Evolutionary conservation across 192 early-diverging fungal species (phyloP), one percentile per base, ranked within the genome.

Genomic region (Anaeromyces robustus): DNA sequence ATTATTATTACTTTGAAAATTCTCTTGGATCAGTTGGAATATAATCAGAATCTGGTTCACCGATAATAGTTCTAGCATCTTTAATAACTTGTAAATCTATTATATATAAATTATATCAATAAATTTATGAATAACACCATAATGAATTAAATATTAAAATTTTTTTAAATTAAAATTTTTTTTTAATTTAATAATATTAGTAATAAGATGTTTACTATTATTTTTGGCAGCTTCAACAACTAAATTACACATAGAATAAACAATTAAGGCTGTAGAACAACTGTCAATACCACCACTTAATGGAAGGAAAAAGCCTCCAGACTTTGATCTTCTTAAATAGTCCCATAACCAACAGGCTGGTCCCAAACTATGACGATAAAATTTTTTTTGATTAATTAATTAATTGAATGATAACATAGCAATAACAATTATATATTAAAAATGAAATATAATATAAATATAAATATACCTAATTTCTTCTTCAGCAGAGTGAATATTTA

Each of bases 301-400:
- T 26, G 97, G 97, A 79, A 99, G 86, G 82, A 99, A 99, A 87
- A 92, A 98, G 1, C 97, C 97, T 13, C 90, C 90, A 18, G 90
- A 89, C 77, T 94, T 93, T 30, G 97, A 96, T 29, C 98, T 87
- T 13, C 98, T 89, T 39, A 99, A 87, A 82, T 99, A 99, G 84
- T 99, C 98, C 98, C 98, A 99, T 29, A 99, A 89, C 98, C 98
- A 99, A 88, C 98, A 98, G 3, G 97, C 96, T 29, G 97, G 97
- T 22, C 97, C 96, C 78, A 94, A 82, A 17, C 89, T 92, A 78
- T 31, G 30, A 22, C 3, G 26, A 7, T 80, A 29, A 30, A 77
- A 30, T 30, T 7, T 7, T 7, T n/a, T n/a, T n/a, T n/a, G n/a
- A n/a, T n/a, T n/a, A n/a, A n/a, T n/a, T n/a, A n/a, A n/a, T n/a